Conservation (phyloP, 768 basidiomycete species). For the Leccinum variicolor region DNA sequence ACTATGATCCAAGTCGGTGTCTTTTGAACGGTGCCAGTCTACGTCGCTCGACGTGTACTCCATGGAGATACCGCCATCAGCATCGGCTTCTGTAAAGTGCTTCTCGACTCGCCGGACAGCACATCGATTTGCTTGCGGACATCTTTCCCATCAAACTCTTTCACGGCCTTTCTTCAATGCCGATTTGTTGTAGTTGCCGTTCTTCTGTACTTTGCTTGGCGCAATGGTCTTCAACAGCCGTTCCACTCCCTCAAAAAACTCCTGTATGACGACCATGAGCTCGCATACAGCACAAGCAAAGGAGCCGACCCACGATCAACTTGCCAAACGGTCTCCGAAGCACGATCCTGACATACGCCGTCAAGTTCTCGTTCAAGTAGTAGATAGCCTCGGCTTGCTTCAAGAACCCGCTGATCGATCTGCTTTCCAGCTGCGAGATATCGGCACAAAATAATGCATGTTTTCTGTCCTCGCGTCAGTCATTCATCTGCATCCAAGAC, state of each 20-base stretch:
- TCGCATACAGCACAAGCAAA: neutral
- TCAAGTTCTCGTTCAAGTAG: constrained; percentile 81
- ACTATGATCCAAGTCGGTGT: constrained; percentile 41
- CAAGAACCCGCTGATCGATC: constrained; percentile 59
- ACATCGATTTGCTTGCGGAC: constrained; percentile 84
- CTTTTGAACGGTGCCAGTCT: constrained; percentile 69
- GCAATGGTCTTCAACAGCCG: constrained; percentile 79
- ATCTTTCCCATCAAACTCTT: constrained; percentile 86
- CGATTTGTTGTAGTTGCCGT: constrained; percentile 69
- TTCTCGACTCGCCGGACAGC: constrained; percentile 90
- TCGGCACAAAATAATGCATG: constrained; percentile 93
- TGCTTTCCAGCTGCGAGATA: constrained; percentile 64
- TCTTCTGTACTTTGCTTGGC: constrained; percentile 71
- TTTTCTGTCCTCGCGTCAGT: constrained; percentile 60
- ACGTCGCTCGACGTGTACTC: constrained; percentile 78
- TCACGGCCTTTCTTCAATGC: constrained; percentile 77
- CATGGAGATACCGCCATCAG: constrained; percentile 62
- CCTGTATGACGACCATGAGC: constrained; percentile 46
- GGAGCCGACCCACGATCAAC: constrained; percentile 63
- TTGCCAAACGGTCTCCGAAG: constrained; percentile 84
- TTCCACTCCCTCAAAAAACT: constrained; percentile 92
- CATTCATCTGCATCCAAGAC: neutral
- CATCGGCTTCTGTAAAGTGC: constrained; percentile 88
- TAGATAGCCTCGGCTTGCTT: constrained; percentile 79
- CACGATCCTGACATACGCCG: constrained; percentile 82